phyloP scores from a whole-genome alignment of 2,329 filamentous ascomycete genomes.

The Seiridium unicorne region DNA sequence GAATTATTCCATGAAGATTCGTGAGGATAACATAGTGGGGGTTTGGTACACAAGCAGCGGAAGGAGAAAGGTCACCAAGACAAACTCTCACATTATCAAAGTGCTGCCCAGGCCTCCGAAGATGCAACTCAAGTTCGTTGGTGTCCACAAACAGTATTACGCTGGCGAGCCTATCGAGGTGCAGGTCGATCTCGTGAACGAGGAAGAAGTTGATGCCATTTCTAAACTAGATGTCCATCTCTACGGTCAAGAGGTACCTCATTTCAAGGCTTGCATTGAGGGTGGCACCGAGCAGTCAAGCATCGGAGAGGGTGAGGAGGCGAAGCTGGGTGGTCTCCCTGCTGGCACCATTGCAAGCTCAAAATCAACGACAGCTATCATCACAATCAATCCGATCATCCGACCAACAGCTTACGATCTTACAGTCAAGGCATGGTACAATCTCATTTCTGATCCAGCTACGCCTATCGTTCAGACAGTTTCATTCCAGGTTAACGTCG shows the following conservation, averaged over 20 bases:
- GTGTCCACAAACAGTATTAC: constrained; percentile 72
- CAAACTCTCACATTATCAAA: constrained; percentile 57
- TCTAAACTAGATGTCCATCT: constrained; percentile 69
- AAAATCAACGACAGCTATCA: constrained; percentile 38
- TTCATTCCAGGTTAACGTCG: constrained; percentile 67
- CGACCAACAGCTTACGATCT: constrained; percentile 62
- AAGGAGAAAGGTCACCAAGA: constrained; percentile 45
- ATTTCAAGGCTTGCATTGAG: constrained; percentile 39
- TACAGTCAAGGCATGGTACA: constrained; percentile 73
- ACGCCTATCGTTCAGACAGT: constrained; percentile 77
- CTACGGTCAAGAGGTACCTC: constrained; percentile 54
- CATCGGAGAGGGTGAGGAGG: constrained; percentile 36
- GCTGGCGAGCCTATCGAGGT: constrained; percentile 75
- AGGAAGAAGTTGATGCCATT: constrained; percentile 72
- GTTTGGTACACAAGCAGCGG: constrained; percentile 49
- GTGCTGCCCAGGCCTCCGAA: constrained; percentile 90
- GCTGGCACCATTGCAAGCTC: constrained; percentile 48
- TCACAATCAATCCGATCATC: constrained; percentile 50
- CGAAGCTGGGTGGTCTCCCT: constrained; percentile 37
- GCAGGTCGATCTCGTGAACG: constrained; percentile 71
- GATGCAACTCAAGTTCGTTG: constrained; percentile 69
- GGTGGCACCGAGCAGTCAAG: constrained; percentile 32
- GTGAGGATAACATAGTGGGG: constrained; percentile 36
- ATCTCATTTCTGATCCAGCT: constrained; percentile 73
- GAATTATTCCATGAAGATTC: constrained; percentile 59